A percentile compares a stretch with the other conserved stretches of the same genome.
These are phyloP conservation scores for Omphalea diandra DNA, from an alignment of 441 rosid genomes.

Conservation along the genomic window DNA sequence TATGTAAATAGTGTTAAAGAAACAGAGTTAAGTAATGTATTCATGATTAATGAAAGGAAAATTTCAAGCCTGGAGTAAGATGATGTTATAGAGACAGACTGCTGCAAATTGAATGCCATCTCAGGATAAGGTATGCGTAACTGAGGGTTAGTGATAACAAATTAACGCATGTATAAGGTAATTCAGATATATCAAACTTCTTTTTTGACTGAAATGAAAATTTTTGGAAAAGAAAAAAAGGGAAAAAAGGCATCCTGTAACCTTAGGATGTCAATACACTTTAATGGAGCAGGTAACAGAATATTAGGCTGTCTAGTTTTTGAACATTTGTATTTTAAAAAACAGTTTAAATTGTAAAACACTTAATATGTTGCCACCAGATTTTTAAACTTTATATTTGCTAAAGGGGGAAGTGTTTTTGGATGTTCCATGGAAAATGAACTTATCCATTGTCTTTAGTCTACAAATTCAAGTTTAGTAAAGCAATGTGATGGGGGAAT, in stretches of 20 bases:
- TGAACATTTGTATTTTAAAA: background rate
- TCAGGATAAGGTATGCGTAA: too few species aligned
- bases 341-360: background rate
- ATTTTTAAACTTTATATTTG: background rate
- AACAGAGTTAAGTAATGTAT: background rate
- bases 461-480: too few species aligned
- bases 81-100: background rate
- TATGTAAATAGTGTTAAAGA: background rate
- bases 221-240: too few species aligned
- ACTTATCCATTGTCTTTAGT: too few species aligned
- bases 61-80: background rate
- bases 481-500: background rate
- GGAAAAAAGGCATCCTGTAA: background rate
- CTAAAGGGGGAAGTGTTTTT: background rate
- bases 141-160: too few species aligned
- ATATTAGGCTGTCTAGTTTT: too few species aligned
- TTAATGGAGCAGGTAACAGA: background rate
- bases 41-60: slow-evolving; percentile 4
- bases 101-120: background rate
- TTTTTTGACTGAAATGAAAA: background rate
- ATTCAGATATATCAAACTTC: background rate
- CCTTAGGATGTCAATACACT: background rate
- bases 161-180: background rate
- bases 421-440: too few species aligned
- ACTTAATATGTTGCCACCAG: background rate